Evolutionary conservation across 768 basidiomycete species (phyloP).

Genomic region (Baorangia bicolor): DNA sequence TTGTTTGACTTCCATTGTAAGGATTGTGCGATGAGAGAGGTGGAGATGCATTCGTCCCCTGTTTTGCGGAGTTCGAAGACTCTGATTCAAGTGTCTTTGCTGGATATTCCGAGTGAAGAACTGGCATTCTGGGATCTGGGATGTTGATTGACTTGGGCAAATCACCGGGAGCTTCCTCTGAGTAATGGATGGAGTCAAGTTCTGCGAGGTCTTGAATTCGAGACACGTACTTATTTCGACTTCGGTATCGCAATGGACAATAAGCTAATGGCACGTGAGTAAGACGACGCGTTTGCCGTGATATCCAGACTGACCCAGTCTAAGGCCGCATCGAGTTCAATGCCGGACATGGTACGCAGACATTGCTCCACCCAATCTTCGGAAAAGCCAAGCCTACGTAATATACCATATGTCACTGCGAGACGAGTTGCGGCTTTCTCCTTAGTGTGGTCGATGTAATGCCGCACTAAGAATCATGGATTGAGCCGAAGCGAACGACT

Average conservation of each 20-base stretch:
- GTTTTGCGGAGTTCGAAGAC: slow-evolving; percentile 20
- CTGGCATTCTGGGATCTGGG: slow-evolving; percentile 2
- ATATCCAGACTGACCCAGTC: slow-evolving; percentile 70
- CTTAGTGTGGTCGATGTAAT: slow-evolving; percentile 49
- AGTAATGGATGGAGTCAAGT: neutral
- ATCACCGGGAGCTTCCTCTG: slow-evolving; percentile 17
- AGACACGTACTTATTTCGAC: slow-evolving; percentile 37
- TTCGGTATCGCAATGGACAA: slow-evolving; percentile 63
- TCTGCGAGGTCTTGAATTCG: neutral
- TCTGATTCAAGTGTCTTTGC: neutral
- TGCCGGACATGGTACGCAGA: slow-evolving; percentile 56
- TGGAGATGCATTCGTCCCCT: slow-evolving; percentile 41
- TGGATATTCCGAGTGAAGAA: neutral
- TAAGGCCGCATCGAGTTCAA: slow-evolving; percentile 84
- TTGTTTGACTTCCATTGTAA: neutral
- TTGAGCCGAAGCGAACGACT: slow-evolving; percentile 2
- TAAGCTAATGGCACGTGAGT: slow-evolving; percentile 48
- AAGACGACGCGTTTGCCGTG: neutral
- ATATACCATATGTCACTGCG: slow-evolving; percentile 77
- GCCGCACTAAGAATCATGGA: slow-evolving; percentile 3
- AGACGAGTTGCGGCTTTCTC: slow-evolving; percentile 73
- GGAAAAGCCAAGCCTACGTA: slow-evolving; percentile 74
- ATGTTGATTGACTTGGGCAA: slow-evolving; percentile 1
- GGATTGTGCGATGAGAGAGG: slow-evolving; percentile 36
- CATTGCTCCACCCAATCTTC: slow-evolving; percentile 72